Base-by-base conservation (phyloP, 202 grass and related monocot genomes). In the Setaria viridis region DNA sequence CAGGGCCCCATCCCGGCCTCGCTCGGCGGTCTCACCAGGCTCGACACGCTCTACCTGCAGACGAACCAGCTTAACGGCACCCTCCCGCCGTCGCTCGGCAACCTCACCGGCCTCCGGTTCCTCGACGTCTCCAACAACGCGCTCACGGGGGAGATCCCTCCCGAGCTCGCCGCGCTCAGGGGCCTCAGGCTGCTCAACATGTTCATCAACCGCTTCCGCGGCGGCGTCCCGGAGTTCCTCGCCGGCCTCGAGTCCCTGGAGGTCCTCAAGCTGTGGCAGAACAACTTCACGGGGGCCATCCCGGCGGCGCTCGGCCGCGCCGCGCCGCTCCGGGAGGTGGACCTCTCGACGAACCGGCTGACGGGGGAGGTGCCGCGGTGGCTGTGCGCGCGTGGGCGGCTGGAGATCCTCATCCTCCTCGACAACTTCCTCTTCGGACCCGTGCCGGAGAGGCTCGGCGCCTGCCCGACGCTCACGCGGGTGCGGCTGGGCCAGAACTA, bases 81-180 rank as follows among this genome's bases (percentile, higher is more conserved):
- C 57, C 46, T 98, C 20, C 95, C 91, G 1, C 53, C 72, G 16
- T 76, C 84, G 32, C 71, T 98, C 19, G 95, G 87, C 60, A 98
- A 98, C 70, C 88, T 95, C 78, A 98, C 91, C 32, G 79, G 34
- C 10, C 78, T 98, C 20, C 50, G 33, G 16, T 95, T 85, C 88
- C 91, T 98, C 62, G 95, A 98, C 76, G 80, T 98, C 21, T 98
- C 95, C 45, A 98, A 98, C 79, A 98, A 98, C 72, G 95, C 89
- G 73, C 92, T 98, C 41, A 81, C 67, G 14, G 92, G 95, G 3
- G 91, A 93, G 80, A 91, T 95, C 69, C 95, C 95, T 1, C 46
- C 62, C 3, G 89, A 93, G 86, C 82, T 98, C 49, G 60, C 84
- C 4, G 53, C 71, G 37, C 84, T 95, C 3, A 47, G 50, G 37